A percentile compares a stretch with the other conserved stretches of the same genome.
Conservation (phyloP, 495 filamentous ascomycete genomes). For the Aspergillus biplanus region DNA sequence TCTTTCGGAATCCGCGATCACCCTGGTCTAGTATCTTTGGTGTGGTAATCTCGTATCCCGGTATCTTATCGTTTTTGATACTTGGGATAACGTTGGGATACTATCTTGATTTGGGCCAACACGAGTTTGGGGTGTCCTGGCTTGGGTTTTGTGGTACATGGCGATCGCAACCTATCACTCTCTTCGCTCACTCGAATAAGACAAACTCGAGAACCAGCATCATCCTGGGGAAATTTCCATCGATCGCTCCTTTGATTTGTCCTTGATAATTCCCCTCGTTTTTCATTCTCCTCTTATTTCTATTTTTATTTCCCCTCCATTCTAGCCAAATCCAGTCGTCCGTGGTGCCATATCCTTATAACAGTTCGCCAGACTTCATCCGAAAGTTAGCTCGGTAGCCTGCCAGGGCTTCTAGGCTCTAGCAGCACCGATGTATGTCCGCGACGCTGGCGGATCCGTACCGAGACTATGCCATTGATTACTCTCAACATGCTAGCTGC, state of each 20-base stretch:
- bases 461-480: slow-evolving; percentile 45
- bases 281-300: background rate
- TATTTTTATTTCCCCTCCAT: slow-evolving; percentile 6
- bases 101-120: slow-evolving; percentile 12
- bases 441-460: slow-evolving; percentile 48
- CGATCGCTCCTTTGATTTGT: background rate
- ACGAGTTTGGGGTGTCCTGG: slow-evolving; percentile 20
- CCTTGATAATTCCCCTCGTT: background rate
- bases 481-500: slow-evolving; percentile 39
- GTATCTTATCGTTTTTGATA: slow-evolving; percentile 20
- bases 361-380: background rate
- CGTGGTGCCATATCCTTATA: slow-evolving; percentile 2
- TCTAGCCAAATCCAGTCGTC: slow-evolving; percentile 1
- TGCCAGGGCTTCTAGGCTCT: slow-evolving; percentile 46
- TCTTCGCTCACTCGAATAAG: slow-evolving; percentile 2
- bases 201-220: background rate
- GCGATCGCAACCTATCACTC: slow-evolving; percentile 16
- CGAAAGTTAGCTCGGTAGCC: slow-evolving; percentile 27
- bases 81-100: slow-evolving; percentile 18
- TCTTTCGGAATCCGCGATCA: slow-evolving; percentile 5
- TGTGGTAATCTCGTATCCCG: slow-evolving; percentile 7
- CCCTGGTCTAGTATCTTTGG: background rate
- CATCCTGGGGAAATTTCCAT: background rate
- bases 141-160: slow-evolving; percentile 19
- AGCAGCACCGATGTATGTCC: slow-evolving; percentile 48